phyloP scores from a whole-genome alignment of 192 early-diverging fungal genomes.

The Umbelopsis isabellina region DNA sequence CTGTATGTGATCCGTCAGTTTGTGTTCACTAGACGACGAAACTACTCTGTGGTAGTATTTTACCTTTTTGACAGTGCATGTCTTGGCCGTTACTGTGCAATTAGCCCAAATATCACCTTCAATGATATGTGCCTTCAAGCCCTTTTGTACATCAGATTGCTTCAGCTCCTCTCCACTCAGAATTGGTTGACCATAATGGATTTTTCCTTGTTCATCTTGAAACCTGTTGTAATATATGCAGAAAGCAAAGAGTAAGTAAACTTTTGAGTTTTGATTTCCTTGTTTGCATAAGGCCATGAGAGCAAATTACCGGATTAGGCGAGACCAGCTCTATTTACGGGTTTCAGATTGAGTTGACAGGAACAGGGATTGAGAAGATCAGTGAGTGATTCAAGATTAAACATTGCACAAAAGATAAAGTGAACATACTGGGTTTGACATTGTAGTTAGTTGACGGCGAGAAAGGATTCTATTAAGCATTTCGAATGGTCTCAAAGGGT shows the following conservation, averaged over 20 bases:
- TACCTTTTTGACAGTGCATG: slow-evolving; percentile 50
- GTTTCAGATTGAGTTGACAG: neutral
- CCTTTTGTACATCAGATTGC: neutral
- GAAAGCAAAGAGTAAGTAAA: neutral
- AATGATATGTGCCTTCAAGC: slow-evolving; percentile 48
- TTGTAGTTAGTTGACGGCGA: slow-evolving; percentile 3
- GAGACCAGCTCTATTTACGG: neutral
- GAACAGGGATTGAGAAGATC: neutral
- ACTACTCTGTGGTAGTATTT: neutral
- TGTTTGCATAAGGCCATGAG: neutral
- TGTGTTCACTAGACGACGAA: too few relatives aligned
- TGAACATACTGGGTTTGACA: neutral
- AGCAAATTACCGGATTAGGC: slow-evolving; percentile 19
- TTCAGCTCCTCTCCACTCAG: slow-evolving; percentile 13
- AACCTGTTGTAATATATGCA: slow-evolving; percentile 39
- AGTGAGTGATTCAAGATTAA: neutral
- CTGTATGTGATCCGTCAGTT: slow-evolving; percentile 25
- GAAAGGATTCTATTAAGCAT: neutral
- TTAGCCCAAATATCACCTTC: slow-evolving; percentile 48
- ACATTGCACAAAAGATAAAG: neutral
- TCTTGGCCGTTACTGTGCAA: slow-evolving; percentile 39
- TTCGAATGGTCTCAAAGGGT: neutral
- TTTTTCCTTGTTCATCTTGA: slow-evolving; percentile 47
- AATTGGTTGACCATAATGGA: slow-evolving; percentile 53
- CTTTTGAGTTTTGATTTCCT: neutral